Conservation (phyloP, 108 stramenopile genomes). For the Phaeodactylum tricornutum region DNA sequence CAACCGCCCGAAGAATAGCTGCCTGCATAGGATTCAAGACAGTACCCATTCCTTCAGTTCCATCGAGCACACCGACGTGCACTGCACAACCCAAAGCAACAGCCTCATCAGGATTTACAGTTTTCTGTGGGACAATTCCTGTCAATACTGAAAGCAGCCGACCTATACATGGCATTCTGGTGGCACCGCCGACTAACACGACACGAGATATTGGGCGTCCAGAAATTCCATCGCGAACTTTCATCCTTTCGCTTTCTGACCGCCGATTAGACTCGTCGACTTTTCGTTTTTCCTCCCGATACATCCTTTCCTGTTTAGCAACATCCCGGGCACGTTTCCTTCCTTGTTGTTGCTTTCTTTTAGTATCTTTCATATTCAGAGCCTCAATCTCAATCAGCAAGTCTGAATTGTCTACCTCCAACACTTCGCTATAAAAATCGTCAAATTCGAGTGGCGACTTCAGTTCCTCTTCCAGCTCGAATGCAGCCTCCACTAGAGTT, state of each 20-base stretch:
- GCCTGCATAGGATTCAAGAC: slow-evolving; percentile 83
- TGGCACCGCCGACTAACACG: slow-evolving; percentile 83
- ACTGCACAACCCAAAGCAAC: slow-evolving; percentile 85
- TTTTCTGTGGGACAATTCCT: slow-evolving; percentile 60
- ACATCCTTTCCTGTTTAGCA: slow-evolving; percentile 50
- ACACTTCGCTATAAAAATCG: slow-evolving; percentile 36
- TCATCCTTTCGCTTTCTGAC: slow-evolving; percentile 18
- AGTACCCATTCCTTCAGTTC: slow-evolving; percentile 61
- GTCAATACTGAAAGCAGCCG: slow-evolving; percentile 58
- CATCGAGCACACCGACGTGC: slow-evolving; percentile 83
- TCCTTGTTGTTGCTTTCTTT: slow-evolving; percentile 69
- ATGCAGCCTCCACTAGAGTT: slow-evolving; percentile 43
- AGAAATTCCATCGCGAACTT: slow-evolving; percentile 63
- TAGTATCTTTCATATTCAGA: slow-evolving; percentile 46
- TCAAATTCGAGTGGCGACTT: slow-evolving; percentile 11
- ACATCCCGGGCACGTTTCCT: slow-evolving; percentile 56
- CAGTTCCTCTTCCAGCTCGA: slow-evolving; percentile 41
- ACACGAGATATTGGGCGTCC: slow-evolving; percentile 76
- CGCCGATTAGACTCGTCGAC: slow-evolving; percentile 22
- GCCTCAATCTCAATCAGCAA: slow-evolving; percentile 16
- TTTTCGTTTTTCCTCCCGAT: slow-evolving; percentile 49
- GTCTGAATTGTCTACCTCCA: slow-evolving; percentile 12
- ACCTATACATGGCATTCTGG: slow-evolving; percentile 79
- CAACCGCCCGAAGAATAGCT: slow-evolving; percentile 69
- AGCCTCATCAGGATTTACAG: slow-evolving; percentile 83